Conservation (phyloP, 2,329 filamentous ascomycete species). For the Xylariaceae sp. region DNA sequence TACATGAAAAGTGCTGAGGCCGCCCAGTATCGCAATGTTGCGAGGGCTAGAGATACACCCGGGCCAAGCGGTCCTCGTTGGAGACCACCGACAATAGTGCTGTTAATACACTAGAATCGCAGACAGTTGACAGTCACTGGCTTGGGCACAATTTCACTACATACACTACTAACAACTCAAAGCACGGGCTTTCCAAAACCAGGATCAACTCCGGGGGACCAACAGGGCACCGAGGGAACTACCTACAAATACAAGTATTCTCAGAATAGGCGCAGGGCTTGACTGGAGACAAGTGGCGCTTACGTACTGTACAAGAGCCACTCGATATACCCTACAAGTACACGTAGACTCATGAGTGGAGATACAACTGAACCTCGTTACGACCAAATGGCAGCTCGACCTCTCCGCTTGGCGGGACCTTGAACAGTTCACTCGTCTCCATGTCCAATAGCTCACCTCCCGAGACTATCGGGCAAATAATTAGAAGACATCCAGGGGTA, state of each 20-base stretch:
- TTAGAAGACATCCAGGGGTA: too few species aligned
- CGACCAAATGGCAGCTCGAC: too few species aligned
- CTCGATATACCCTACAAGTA: conserved; percentile 5
- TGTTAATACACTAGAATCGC: not conserved
- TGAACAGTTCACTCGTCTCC: too few species aligned
- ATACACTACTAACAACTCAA: too few species aligned
- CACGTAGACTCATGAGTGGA: conserved; percentile 16
- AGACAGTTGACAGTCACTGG: conserved; percentile 4
- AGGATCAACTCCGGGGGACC: conserved; percentile 3
- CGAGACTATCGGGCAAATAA: too few species aligned
- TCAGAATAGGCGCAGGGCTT: conserved; percentile 23
- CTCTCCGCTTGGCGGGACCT: too few species aligned
- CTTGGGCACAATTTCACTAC: conserved; percentile 24
- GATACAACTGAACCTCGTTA: too few species aligned
- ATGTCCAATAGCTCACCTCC: too few species aligned
- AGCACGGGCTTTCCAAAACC: not conserved
- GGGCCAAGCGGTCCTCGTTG: not conserved
- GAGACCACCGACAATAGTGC: not conserved
- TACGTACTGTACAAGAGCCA: conserved; percentile 21
- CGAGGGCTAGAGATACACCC: too few species aligned
- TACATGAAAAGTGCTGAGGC: too few species aligned
- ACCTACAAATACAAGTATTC: not conserved
- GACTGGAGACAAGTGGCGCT: conserved; percentile 43
- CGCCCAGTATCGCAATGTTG: too few species aligned
- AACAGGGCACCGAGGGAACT: too few species aligned